Evolutionary conservation across 164 flowering plant genomes (phyloP).

Genomic region (Chimonanthus salicifolius): DNA sequence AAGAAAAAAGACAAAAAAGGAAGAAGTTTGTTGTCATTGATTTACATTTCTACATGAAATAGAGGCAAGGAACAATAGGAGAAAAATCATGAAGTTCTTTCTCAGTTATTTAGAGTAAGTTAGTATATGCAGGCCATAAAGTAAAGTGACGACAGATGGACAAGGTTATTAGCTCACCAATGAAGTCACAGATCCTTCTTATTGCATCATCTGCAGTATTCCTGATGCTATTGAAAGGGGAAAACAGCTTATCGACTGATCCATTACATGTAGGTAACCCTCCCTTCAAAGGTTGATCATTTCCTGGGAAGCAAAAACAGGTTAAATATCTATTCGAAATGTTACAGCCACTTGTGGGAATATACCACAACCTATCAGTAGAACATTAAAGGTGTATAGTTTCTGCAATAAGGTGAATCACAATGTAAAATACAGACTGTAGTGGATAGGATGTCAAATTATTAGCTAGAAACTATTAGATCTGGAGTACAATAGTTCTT

Average conservation of each 20-base stretch:
- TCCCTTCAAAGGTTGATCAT: constrained; percentile 21
- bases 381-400: background rate
- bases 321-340: background rate
- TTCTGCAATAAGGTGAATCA: background rate
- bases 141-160: background rate
- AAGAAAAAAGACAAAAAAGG: too few relatives aligned
- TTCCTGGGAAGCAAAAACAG: constrained; percentile 24
- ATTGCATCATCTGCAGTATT: constrained; percentile 34
- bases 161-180: constrained; percentile 39
- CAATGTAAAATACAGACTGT: background rate
- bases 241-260: constrained; percentile 52
- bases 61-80: too few relatives aligned
- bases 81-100: too few relatives aligned
- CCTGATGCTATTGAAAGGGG: constrained; percentile 48
- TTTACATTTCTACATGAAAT: too few relatives aligned
- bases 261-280: constrained; percentile 24
- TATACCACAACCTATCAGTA: background rate
- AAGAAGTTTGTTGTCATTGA: too few relatives aligned
- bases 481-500: background rate
- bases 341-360: background rate
- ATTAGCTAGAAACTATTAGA: background rate
- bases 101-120: background rate
- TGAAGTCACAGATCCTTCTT: constrained; percentile 46
- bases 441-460: background rate
- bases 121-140: background rate